Evolutionary conservation across 2,329 filamentous ascomycete genomes (phyloP), one percentile per base, ranked within the genome.

Genomic region (Alternaria alternata): DNA sequence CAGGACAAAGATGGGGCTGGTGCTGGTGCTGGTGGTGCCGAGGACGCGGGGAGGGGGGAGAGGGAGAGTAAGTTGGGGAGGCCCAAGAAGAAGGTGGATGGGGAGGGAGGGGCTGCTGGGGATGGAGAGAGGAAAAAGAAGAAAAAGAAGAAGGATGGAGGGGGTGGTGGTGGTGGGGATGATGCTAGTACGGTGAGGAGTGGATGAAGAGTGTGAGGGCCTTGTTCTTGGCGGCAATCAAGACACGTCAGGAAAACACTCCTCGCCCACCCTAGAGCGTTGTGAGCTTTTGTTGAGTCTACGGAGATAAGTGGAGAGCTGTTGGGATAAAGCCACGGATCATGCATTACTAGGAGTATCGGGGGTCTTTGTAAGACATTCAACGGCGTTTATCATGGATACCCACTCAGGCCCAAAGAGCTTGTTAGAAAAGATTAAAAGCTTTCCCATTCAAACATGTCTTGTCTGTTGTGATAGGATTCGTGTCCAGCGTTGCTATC

Each of bases 131-230:
- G 63, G 49, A 65, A 57, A 62, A 70, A 63, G 59, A 67, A 63
- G 47, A 65, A 64, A 43, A 66, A 64, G 62, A 63, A 65, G 60
- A 63, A 63, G 20, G 68, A 66, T 56, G 61, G 20, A 9, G 51
- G 28, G 34, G 64, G 56, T 43, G 63, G 54, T 16, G 64, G 20
- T 20, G 20, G 52, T 9, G 57, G 55, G 12, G 57, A 67, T 20
- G 70, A 70, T 66, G 68, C 57, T 54, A 63, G 63, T 55, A 67
- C 61, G 32, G 70, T 70, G 49, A 32, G 58, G 47, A 67, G 66
- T 61, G 65, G 59, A 51, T 71, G 65, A 24, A 24, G 22, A 69
- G 14, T 1, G 2, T 11, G 14, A 24, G 18, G 30, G 20, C 4
- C 8, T 12, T n/a, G 16, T 16, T 32, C 30, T 26, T 26, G 24